Conservation (phyloP, 305 asterid genomes). For the Nicotiana rustica region DNA sequence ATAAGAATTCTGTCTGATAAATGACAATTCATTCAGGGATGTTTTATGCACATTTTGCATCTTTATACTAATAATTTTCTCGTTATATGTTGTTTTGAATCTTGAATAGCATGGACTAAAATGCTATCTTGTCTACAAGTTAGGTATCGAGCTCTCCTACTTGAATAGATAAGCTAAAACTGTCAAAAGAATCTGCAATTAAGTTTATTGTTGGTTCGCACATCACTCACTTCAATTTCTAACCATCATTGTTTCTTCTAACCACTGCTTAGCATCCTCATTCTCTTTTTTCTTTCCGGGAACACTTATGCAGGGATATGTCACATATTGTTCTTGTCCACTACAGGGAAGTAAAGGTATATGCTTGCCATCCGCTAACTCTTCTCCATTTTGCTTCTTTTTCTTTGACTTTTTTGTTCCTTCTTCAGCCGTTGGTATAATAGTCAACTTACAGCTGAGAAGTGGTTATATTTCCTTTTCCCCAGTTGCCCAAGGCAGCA, state of each 20-base stretch:
- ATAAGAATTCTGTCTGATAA: neutral
- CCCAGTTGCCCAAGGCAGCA: conserved; percentile 12
- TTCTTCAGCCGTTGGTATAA: neutral
- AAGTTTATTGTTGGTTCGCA: conserved; percentile 28
- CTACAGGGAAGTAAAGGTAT: conserved; percentile 95
- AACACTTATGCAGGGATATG: conserved; percentile 64
- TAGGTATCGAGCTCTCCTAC: neutral
- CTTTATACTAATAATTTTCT: conserved; percentile 17
- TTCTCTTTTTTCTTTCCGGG: conserved; percentile 25
- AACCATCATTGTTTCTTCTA: neutral
- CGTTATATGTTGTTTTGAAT: neutral
- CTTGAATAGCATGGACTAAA: conserved; percentile 32
- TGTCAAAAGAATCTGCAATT: conserved; percentile 28
- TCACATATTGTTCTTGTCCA: conserved; percentile 97
- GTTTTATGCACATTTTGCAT: conserved; percentile 20
- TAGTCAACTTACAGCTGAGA: conserved; percentile 18
- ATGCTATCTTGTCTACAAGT: too few species aligned
- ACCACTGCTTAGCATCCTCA: conserved; percentile 20
- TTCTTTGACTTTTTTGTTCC: neutral
- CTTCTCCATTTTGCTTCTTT: conserved; percentile 7
- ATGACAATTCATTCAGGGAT: neutral
- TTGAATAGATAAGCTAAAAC: neutral
- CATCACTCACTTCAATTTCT: conserved; percentile 17
- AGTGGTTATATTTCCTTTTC: conserved; percentile 7
- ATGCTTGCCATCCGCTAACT: conserved; percentile 31